These are phyloP conservation scores for Quercus agrifolia DNA, from an alignment of 306 rosid species.

Conservation along the genomic window DNA sequence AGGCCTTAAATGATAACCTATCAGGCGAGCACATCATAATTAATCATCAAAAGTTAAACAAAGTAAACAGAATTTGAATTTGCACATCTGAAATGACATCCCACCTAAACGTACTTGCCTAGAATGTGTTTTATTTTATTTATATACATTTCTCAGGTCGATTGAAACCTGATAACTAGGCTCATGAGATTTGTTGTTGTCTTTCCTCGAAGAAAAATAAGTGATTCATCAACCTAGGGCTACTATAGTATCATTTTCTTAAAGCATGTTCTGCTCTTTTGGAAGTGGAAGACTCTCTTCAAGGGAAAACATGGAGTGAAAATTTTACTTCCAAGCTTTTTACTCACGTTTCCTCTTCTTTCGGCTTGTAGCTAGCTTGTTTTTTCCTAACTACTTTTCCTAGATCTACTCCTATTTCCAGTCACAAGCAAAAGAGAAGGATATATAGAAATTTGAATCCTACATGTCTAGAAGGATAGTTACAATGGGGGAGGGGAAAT, in stretches of 20 bases:
- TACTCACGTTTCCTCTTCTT: neutral
- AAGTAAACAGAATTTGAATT: neutral
- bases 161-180: too few relatives aligned
- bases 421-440: neutral
- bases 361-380: too few relatives aligned
- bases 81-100: neutral
- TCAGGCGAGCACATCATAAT: neutral
- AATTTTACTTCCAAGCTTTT: neutral
- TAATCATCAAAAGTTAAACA: neutral
- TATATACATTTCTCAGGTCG: too few relatives aligned
- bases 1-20: constrained; percentile 14
- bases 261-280: neutral
- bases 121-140: too few relatives aligned
- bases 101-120: too few relatives aligned
- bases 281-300: neutral
- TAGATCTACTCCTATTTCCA: neutral
- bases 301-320: neutral
- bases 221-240: neutral
- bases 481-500: too few relatives aligned
- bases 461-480: too few relatives aligned
- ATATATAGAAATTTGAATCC: neutral
- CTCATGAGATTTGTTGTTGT: too few relatives aligned
- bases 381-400: too few relatives aligned
- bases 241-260: neutral
- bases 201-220: too few relatives aligned